Evolutionary conservation across 1,139 yeast genomes (phyloP), one percentile per base, ranked within the genome.

Genomic region (Zygosaccharomyces sapae): DNA sequence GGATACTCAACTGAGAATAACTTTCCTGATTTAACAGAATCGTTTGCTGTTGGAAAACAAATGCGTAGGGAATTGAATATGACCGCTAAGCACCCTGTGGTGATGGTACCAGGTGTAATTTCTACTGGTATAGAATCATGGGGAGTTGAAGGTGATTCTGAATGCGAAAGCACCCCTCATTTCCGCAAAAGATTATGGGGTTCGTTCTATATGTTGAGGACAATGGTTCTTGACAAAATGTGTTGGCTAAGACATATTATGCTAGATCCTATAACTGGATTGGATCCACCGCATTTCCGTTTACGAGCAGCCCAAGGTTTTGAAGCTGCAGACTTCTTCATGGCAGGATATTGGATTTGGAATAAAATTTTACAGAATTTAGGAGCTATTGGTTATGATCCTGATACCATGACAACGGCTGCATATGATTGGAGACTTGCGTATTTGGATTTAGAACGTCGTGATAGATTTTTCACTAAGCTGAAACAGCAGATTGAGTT

Each of bases 321-420:
- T 68, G 97, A 92, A 58, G 95, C 97, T 1, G 94, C 96, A 0
- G 98, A 92, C 68, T 92, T 88, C 68, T 92, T 92, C 63, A 81
- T 92, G 66, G 88, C 97, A 3, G 98, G 98, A 0, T 92, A 92
- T 68, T 92, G 98, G 98, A 87, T 92, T 58, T 92, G 98, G 98
- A 88, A 88, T 65, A 92, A 94, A 65, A 80, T 92, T 46, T 72
- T 92, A 13, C 96, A 92, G 65, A 94, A 92, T 60, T 72, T 92
- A 55, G 95, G 96, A 1, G 97, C 88, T 0, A 78, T 92, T 53
- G 97, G 97, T 0, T 92, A 92, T 66, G 95, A 88, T 39, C 92
- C 96, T 2, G 83, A 88, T 58, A 86, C 79, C 60, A 89, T 92
- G 97, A 64, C 77, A 29, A 82, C 90, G 47, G 98, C 97, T 0